These are phyloP conservation scores for Trichoderma atrobrunneum DNA, from an alignment of 2,329 filamentous ascomycete genomes.

Conservation along the genomic window DNA sequence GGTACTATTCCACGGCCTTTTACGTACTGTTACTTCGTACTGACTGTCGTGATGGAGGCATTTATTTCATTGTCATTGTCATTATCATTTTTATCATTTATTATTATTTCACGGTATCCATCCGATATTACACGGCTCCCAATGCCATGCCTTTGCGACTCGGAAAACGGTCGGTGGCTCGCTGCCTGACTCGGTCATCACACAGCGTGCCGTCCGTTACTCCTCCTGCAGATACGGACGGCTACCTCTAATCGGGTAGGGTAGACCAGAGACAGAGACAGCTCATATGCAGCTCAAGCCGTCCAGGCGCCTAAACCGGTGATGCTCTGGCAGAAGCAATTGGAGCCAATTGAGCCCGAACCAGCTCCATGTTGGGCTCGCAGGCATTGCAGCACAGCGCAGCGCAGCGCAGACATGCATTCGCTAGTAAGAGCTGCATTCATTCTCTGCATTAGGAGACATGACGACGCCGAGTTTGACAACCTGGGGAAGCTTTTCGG, in stretches of 20 bases:
- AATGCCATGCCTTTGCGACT: neutral
- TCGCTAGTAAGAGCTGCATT: conserved; percentile 10
- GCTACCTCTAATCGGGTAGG: neutral
- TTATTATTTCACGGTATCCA: neutral
- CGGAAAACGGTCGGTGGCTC: conserved; percentile 4
- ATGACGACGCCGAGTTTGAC: neutral
- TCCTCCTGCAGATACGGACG: conserved; percentile 4
- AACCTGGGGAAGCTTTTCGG: conserved; percentile 17
- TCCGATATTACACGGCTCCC: neutral
- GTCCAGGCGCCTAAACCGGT: conserved; percentile 3
- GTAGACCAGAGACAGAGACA: neutral
- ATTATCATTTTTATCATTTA: neutral
- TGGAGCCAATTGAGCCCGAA: conserved; percentile 1
- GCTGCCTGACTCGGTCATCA: conserved; percentile 13
- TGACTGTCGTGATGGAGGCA: neutral
- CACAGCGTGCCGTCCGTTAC: neutral
- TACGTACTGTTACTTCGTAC: neutral
- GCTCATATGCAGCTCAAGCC: neutral
- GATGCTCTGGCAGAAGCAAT: neutral
- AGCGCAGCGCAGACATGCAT: conserved; percentile 11
- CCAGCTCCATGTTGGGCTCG: conserved; percentile 15
- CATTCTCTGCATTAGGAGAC: conserved; percentile 16
- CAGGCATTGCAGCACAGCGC: conserved; percentile 16
- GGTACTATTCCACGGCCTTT: neutral
- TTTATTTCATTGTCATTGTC: neutral